Base-by-base conservation (phyloP, 2,329 filamentous ascomycete genomes). In the Davidsoniella eucalypti region DNA sequence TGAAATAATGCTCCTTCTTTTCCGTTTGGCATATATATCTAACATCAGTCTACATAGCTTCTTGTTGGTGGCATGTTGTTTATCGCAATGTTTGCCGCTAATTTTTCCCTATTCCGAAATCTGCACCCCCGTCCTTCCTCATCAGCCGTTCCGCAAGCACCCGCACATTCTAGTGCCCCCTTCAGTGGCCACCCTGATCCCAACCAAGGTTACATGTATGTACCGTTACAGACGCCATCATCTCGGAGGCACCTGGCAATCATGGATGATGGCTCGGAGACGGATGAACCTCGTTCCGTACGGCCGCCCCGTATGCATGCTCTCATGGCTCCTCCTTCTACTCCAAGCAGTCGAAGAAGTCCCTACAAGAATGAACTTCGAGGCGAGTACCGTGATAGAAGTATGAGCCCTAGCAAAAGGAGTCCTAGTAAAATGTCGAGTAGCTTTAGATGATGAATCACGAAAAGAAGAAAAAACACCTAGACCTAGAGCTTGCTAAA, bases 31-130 rank as follows among this genome's bases (percentile, higher is more conserved):
- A 36, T 12, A 3, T 39, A 40, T 33, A 17, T 39, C 7, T 42
- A n/a, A 45, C 21, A 43, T 41, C 3, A 16, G 50, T 50, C 56
- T 58, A 25, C 29, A 33, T 44, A 76, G 72, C 68, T 68, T 1
- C 73, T 76, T 54, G 66, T 77, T 51, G 61, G 73, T 10, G 65
- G 70, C 2, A 63, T 73, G 2, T 61, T 76, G 23, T 59, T 73
- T 18, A 61, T 70, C 3, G 67, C 66, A 33, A 64, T 75, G 23
- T 60, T 72, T 17, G 68, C 70, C 42, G 75, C 73, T 60, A 74
- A 75, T 56, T 57, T 75, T 9, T 67, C 63, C 58, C 52, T 76
- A 10, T 54, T 54, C 49, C 52, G 52, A 17, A 45, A 46, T 26
- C 42, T 50, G 2, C 41, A 51, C 16, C 41, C 52, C 25, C 39